A percentile compares a stretch with the other conserved stretches of the same genome.
Evolutionary conservation across 2,329 filamentous ascomycete genomes (phyloP).

Genomic region (Colletotrichum eleusines): DNA sequence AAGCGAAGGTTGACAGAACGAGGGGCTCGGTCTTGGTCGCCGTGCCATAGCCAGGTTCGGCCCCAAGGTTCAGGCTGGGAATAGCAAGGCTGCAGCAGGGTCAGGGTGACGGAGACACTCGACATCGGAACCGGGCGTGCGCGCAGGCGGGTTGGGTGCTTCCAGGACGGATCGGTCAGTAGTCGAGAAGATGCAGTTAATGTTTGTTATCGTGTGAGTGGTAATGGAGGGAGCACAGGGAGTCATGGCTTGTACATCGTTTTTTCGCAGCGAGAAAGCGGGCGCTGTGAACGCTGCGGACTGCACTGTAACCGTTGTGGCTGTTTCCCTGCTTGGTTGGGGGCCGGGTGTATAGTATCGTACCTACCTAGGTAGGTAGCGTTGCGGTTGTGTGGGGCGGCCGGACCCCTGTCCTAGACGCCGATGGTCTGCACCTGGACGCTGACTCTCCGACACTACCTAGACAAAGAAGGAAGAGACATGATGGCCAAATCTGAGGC

Average conservation of each 20-base stretch:
- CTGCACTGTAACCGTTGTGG: background rate
- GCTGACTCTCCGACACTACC: conserved; percentile 1
- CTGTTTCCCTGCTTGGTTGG: background rate
- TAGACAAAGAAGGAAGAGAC: background rate
- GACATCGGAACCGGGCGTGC: background rate
- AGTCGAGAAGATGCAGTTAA: background rate
- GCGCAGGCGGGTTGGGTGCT: background rate
- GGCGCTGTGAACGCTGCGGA: background rate
- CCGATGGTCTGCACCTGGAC: background rate
- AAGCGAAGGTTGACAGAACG: conserved; percentile 20
- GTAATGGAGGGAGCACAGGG: conserved; percentile 7
- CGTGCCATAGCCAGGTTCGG: conserved; percentile 8
- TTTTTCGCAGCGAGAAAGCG: background rate
- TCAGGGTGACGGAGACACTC: conserved; percentile 20
- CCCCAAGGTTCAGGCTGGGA: conserved; percentile 18
- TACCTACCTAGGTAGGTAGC: no score
- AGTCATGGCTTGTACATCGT: conserved; percentile 12
- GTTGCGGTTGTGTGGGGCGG: no score
- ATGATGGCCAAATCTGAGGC: background rate
- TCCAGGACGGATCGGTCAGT: background rate
- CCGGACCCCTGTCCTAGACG: conserved; percentile 6
- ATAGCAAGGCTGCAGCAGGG: conserved; percentile 23
- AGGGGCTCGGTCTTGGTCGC: conserved; percentile 21
- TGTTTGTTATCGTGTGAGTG: background rate
- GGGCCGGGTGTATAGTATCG: background rate